Evolutionary conservation across 768 basidiomycete genomes (phyloP), one percentile per base, ranked within the genome.

Genomic region (Amanita molliuscula): DNA sequence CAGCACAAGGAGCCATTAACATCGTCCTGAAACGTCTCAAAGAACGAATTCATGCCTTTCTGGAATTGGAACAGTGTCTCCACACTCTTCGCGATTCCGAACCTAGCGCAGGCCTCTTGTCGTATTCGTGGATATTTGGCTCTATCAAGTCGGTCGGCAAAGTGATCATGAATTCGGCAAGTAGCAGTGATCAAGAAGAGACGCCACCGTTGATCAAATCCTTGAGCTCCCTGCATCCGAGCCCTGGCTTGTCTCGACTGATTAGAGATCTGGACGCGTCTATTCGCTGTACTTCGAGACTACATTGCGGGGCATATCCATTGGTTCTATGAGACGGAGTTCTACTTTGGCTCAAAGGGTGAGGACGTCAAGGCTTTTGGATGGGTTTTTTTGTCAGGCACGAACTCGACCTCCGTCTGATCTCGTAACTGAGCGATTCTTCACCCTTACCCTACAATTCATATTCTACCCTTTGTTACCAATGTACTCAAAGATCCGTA

Each of bases 251-350:
- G 36, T 51, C 49, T 10, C 53, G 53, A 44, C 51, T 53, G n/a
- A 40, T 54, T 35, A 16, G 36, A 7, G 52, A 34, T 11, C 47
- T 59, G 10, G n/a, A n/a, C n/a, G n/a, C n/a, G n/a, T n/a, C n/a
- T n/a, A n/a, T n/a, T n/a, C n/a, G n/a, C n/a, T n/a, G n/a, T n/a
- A n/a, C n/a, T n/a, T n/a, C n/a, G n/a, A n/a, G n/a, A n/a, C n/a
- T n/a, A n/a, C n/a, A n/a, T n/a, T n/a, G n/a, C n/a, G n/a, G 82
- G 82, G 6, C 68, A 66, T n/a, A 56, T 78, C n/a, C 74, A 82
- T 55, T 83, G 81, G 81, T 52, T 71, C 31, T 84, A 82, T 55
- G 79, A 82, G 61, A 80, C 76, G 0, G 74, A 81, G 52, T 57
- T 79, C 38, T 82, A 75, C 57, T 74, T 84, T 44, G 78, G 77